Evolutionary conservation across 1,284 basidiomycete genomes (phyloP), one percentile per base, ranked within the genome.

Genomic region (Sanghuangporus baumii): DNA sequence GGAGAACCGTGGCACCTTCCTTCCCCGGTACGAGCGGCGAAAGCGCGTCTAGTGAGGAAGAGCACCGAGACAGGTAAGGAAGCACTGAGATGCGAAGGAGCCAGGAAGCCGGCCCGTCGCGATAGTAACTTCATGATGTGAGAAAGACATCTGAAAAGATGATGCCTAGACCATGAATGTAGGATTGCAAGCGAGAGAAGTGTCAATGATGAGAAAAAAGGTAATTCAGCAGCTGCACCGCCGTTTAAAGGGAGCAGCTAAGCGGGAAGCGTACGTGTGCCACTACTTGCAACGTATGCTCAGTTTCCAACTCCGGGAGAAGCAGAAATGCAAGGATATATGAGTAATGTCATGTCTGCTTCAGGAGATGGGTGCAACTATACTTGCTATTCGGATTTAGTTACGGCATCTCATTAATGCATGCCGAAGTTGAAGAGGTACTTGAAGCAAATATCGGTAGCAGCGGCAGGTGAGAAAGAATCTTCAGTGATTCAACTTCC

Each of bases 91-190:
- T 31, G 57, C 43, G 18, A 48, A 47, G 46, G 48, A 58, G 46
- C 31, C 57, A 12, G 56, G 12, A 16, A 26, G 36, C 9, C 31
- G 55, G n/a, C 9, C 31, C 18, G 57, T 47, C 34, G 55, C 55
- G 57, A 58, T 58, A 48, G 57, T 50, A 43, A 58, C 57, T 58
- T 47, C 46, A 31, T 58, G 57, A 58, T 47, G 46, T 31, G 50
- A 41, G 55, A 56, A 38, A 11, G 11, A 23, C 12, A 51, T 23
- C 16, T 46, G 18, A 1, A 43, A 14, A 23, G 41, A 34, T 54
- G 37, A 41, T 56, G 14, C 11, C 36, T 46, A 40, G 37, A 55
- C 16, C 52, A n/a, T 20, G 41, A 20, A 56, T n/a, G 40, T 36
- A 2, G 46, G 31, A 36, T 58, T 34, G 43, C 31, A 50, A 11